Evolutionary conservation across 1,139 yeast species (phyloP), one percentile per base, ranked within the genome.

Genomic region (Candida labiduridarum): DNA sequence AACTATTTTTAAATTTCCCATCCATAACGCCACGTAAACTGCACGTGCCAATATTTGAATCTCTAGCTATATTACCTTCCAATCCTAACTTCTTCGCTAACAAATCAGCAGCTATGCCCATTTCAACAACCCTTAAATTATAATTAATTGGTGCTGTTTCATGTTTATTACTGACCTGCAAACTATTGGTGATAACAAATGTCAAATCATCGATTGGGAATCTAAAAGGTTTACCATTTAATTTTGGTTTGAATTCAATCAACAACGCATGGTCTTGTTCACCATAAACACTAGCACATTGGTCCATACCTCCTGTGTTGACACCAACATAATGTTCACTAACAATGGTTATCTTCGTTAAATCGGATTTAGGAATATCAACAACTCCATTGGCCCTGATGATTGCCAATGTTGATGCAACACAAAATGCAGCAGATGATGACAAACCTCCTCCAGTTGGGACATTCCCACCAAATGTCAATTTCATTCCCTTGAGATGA

Each of bases 241-340:
- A 71, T 52, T 74, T 66, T 2, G 92, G 92, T 54, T 78, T 76
- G 67, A 85, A 86, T 54, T 81, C 82, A 41, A 86, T 83, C 56
- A 80, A 76, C 53, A 86, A 65, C 1, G 87, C 87, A 57, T 85
- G 82, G 52, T 75, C 77, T 42, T 67, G 71, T 58, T 80, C 83
- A n/a, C 91, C 91, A 58, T 80, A 85, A 22, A 86, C 77, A 2
- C 87, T 80, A 2, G 92, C 91, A 54, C 87, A 78, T 67, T 86
- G 92, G 63, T 86, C 92, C 88, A 86, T 81, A 41, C 92, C 92
- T 22, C 92, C 92, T 41, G 85, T 83, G 62, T 84, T 85, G 49
- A 86, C 87, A 22, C 92, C 92, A 42, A 86, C 82, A 51, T 82
- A 83, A 66, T 85, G 89, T 62, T 86, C 92, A 46, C 86, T 82